A percentile compares a stretch with the other conserved stretches of the same genome.
phyloP scores from a whole-genome alignment of 2,329 filamentous ascomycete species.

The Colletotrichum magnum region DNA sequence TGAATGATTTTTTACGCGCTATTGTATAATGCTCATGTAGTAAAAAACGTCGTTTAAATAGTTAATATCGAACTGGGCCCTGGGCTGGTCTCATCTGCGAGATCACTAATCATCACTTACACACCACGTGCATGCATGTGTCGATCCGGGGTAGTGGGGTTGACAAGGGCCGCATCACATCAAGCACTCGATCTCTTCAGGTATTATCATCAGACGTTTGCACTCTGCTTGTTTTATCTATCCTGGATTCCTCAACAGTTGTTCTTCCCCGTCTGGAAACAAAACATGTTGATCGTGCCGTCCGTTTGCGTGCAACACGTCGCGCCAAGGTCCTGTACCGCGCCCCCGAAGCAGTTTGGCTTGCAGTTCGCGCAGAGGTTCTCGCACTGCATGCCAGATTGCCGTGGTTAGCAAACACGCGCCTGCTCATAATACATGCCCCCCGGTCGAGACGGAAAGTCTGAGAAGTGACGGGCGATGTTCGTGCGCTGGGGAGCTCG shows the following conservation, averaged over 20 bases:
- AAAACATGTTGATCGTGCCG: slow-evolving; percentile 16
- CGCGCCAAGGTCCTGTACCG: slow-evolving; percentile 5
- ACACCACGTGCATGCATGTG: too few relatives aligned
- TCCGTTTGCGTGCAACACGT: slow-evolving; percentile 10
- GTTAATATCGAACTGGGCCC: background rate
- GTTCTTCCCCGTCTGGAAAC: slow-evolving; percentile 12
- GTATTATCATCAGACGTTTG: too few relatives aligned
- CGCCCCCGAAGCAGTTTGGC: slow-evolving; percentile 9
- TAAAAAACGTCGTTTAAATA: slow-evolving; percentile 14
- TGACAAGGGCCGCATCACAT: too few relatives aligned
- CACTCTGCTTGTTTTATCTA: too few relatives aligned
- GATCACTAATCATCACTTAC: too few relatives aligned
- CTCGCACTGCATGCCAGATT: background rate
- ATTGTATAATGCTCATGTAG: background rate
- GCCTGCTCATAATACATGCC: too few relatives aligned
- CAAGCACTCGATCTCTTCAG: too few relatives aligned
- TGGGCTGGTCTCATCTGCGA: too few relatives aligned
- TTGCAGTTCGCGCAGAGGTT: slow-evolving; percentile 4
- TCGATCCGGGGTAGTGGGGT: too few relatives aligned
- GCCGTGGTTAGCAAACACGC: background rate
- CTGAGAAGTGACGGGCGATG: background rate
- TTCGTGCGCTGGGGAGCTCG: background rate
- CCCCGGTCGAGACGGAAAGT: background rate
- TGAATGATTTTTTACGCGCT: background rate
- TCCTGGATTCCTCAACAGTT: background rate